Percentiles rank a stretch among this genome's conserved stretches.
phyloP scores from a whole-genome alignment of 1,284 basidiomycete genomes.

The Fomitopsis pinicola region DNA sequence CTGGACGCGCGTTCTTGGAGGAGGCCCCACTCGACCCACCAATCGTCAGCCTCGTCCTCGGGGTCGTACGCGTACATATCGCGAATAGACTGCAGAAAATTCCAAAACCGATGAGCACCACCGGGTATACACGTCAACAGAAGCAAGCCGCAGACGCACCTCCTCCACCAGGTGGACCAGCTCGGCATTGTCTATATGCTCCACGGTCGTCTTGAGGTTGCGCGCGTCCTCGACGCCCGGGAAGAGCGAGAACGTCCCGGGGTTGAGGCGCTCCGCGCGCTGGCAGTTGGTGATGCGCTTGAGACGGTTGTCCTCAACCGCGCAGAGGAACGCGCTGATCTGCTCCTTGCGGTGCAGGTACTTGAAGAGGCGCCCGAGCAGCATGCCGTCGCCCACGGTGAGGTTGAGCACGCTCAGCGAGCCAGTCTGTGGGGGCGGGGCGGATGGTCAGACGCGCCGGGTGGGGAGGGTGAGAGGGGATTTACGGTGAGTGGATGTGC shows the following conservation, averaged over 20 bases:
- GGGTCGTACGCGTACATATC: conserved; percentile 28
- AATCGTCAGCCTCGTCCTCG: conserved; percentile 32
- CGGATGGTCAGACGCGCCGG: not conserved
- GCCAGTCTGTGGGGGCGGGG: conserved; percentile 35
- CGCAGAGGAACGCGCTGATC: conserved; percentile 45
- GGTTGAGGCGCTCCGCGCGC: conserved; percentile 16
- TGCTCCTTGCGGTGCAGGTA: conserved; percentile 45
- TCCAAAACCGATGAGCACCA: not conserved
- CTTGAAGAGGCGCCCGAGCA: conserved; percentile 53
- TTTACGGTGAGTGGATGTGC: conserved; percentile 47
- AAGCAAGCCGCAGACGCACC: not conserved
- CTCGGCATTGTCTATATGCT: not conserved
- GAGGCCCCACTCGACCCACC: conserved; percentile 34
- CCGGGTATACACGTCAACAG: not conserved
- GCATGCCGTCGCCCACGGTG: conserved; percentile 52
- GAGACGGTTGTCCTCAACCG: conserved; percentile 43
- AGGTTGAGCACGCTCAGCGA: conserved; percentile 47
- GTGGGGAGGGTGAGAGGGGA: conserved; percentile 11
- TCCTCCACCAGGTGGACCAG: not conserved
- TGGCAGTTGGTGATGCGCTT: conserved; percentile 15
- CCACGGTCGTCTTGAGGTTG: conserved; percentile 7
- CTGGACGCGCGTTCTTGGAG: conserved; percentile 24
- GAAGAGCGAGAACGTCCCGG: conserved; percentile 15
- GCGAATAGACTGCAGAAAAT: not conserved
- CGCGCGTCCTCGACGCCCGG: conserved; percentile 11